Evolutionary conservation across 192 early-diverging fungal species (phyloP), one percentile per base, ranked within the genome.

Genomic region (Haplosporangium gracile): DNA sequence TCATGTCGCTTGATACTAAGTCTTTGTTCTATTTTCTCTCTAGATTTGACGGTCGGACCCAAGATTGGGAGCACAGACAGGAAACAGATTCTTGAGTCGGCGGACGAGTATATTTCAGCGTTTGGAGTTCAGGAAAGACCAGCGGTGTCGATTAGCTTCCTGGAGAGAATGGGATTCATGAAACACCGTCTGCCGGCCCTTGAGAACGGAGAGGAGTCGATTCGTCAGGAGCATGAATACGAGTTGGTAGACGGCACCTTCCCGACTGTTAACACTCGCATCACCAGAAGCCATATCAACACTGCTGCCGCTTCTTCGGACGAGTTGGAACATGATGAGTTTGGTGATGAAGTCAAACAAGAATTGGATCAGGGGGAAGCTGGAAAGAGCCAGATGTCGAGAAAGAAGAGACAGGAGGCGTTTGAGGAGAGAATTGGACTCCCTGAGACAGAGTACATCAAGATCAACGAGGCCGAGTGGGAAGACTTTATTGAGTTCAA

Each of bases 91-190:
- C 39, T 92, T 13, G 83, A 79, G 11, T 75, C 88, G 34, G 90
- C 87, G 57, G 78, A 85, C 26, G 63, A 81, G n/a, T 91, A 91
- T 20, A 81, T 92, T 51, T 70, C 70, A 6, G 81, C 89, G 2
- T 88, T 92, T 74, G 91, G 91, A 57, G 70, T 92, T 15, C 76
- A 76, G 29, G 82, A 89, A 11, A 60, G 85, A 13, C 91, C 91
- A 45, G 74, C 89, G 29, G 76, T 92, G 39, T 90, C 89, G 22
- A 82, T 77, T 32, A 80, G 80, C 36, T 88, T 92, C 74, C 68
- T 91, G 39, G 74, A 83, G 22, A 83, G 89, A 65, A 89, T 92
- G 82, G 91, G 91, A 20, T 74, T 91, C 39, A 81, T 81, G 79
- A 86, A 81, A 63, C 24, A 68, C 22, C 79, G 72, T 5, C n/a